Evolutionary conservation across 1,284 basidiomycete genomes (phyloP), one percentile per base, ranked within the genome.

Genomic region (Stereum hirsutum): DNA sequence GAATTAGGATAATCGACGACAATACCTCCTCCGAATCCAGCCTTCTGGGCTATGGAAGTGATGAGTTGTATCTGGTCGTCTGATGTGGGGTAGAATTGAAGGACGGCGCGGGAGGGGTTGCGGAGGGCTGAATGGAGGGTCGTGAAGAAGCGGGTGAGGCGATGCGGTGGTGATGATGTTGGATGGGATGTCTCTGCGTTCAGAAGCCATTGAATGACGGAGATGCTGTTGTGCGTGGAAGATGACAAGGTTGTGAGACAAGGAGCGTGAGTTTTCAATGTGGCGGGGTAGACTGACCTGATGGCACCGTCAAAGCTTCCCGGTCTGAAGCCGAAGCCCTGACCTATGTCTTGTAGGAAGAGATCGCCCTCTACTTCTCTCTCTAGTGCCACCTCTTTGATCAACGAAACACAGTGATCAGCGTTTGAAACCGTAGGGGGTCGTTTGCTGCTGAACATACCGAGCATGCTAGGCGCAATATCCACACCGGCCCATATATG

Each of bases 241-340:
- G 28, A n/a, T n/a, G n/a, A n/a, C n/a, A n/a, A n/a, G n/a, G n/a
- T n/a, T n/a, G n/a, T n/a, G n/a, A n/a, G n/a, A n/a, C n/a, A n/a
- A n/a, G n/a, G n/a, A n/a, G n/a, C n/a, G n/a, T n/a, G n/a, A n/a
- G n/a, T n/a, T n/a, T n/a, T n/a, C n/a, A n/a, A n/a, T n/a, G n/a
- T n/a, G n/a, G n/a, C n/a, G n/a, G n/a, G n/a, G n/a, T n/a, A n/a
- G n/a, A n/a, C n/a, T n/a, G n/a, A 89, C 92, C 91, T 95, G 57
- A 99, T 99, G 6, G 92, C 93, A 35, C 94, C 96, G 60, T 99
- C 96, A 60, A 99, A 99, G 49, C 88, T 88, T 46, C 95, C 96
- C 36, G 96, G 89, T 25, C 96, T 75, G 63, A 98, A 99, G 2
- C 92, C 90, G 54, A 95, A 86, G 2, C 91, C 91, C 58, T 94